A percentile compares a stretch with the other conserved stretches of the same genome.
phyloP scores from a whole-genome alignment of 345 rosid genomes.

The Sonneratia caseolaris region DNA sequence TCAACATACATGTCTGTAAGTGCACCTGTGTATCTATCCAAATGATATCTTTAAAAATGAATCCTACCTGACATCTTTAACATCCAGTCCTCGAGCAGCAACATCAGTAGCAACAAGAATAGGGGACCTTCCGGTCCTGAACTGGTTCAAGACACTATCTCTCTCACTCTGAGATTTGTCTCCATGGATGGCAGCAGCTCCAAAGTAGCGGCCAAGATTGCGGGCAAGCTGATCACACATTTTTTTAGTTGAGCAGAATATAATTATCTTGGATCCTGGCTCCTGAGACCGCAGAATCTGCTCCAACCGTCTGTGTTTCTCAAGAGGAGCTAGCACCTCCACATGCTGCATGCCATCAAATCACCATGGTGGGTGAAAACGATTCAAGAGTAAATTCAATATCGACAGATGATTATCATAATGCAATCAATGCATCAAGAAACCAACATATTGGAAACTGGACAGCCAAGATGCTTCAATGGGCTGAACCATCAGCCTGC shows the following conservation, averaged over 20 bases:
- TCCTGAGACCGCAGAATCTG: conserved; percentile 82
- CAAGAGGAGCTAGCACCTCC: conserved; percentile 70
- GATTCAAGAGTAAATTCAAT: background rate
- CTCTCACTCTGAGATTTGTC: conserved; percentile 88
- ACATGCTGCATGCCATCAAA: conserved; percentile 41
- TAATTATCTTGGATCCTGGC: conserved; percentile 71
- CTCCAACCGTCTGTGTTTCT: conserved; percentile 85
- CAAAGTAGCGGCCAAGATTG: conserved; percentile 56
- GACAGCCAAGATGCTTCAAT: no score
- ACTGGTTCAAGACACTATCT: conserved; percentile 65
- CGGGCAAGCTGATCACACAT: conserved; percentile 90
- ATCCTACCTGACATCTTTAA: conserved; percentile 81
- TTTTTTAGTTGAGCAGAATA: conserved; percentile 80
- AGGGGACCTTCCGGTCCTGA: conserved; percentile 72
- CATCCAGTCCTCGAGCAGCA: conserved; percentile 84
- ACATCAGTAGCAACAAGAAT: conserved; percentile 89
- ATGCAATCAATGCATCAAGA: background rate
- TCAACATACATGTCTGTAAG: background rate
- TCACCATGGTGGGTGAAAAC: background rate
- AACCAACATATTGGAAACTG: no score
- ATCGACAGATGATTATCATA: background rate
- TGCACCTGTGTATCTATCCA: background rate
- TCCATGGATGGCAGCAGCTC: conserved; percentile 90
- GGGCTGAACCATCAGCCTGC: no score
- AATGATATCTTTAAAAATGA: background rate